Evolutionary conservation across 2,329 filamentous ascomycete species (phyloP), one percentile per base, ranked within the genome.

Genomic region (Ilyonectria robusta): DNA sequence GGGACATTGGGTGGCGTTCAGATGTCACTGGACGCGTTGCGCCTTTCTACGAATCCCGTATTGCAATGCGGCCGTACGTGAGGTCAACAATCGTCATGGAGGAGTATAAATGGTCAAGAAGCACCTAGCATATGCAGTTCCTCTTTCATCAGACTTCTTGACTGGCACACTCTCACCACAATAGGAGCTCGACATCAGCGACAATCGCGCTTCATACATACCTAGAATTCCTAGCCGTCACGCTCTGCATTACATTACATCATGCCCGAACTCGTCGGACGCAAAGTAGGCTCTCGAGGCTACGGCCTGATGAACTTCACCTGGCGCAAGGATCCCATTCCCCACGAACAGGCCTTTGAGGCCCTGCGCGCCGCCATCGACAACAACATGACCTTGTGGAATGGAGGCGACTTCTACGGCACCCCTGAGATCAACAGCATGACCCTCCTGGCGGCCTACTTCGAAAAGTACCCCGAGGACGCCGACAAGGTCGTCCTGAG

Each of bases 401-500:
- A 60, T 19, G 68, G 65, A 1, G 68, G 53, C 19, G 40, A 62
- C 17, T 63, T 66, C 66, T 89, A 89, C 23, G 23, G 23, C 23
- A 23, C 23, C 23, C 23, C 23, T 23, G 23, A 23, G 23, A 23
- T 23, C 23, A 87, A 89, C 75, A 87, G 85, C 51, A 79, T 90
- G 17, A 74, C 89, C 48, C 82, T 85, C 56, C 79, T 42, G 40
- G 40, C 40, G 40, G 40, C 83, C 37, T 90, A 89, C 77, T 89
- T 90, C 73, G 80, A 81, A 21, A 80, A 83, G 47, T 83, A 89
- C 74, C 88, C 87, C 1, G 84, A 87, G 65, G 85, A 89, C 67
- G 86, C 86, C 2, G 78, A 82, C 23, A 86, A 88, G 72, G 83
- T 90, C 1, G 81, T 89, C 7, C 77, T 90, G 13, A 84, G 82